phyloP scores from a whole-genome alignment of 306 rosid species.

The Malus sylvestris region DNA sequence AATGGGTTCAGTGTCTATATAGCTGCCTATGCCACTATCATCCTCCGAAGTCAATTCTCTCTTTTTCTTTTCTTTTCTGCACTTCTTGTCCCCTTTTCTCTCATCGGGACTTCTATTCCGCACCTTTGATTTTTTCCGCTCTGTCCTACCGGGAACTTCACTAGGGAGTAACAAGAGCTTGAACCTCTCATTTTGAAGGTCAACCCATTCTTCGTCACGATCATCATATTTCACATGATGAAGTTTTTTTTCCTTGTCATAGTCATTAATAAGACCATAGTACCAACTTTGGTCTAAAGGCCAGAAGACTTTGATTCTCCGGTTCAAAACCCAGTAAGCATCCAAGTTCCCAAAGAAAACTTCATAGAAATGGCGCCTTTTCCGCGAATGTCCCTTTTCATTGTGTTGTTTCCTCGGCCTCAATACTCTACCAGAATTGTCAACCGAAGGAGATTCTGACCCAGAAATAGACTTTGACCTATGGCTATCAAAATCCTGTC shows the following conservation, averaged over 20 bases:
- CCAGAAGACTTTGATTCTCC: slow-evolving; percentile 83
- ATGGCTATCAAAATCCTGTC: slow-evolving; percentile 36
- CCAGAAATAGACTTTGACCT: slow-evolving; percentile 46
- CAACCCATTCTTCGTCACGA: slow-evolving; percentile 90
- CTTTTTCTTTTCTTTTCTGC: slow-evolving; percentile 41
- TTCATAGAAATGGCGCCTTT: slow-evolving; percentile 93
- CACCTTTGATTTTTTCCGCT: slow-evolving; percentile 23
- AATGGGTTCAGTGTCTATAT: slow-evolving; percentile 85
- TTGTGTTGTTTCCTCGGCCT: slow-evolving; percentile 71
- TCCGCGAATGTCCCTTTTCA: slow-evolving; percentile 52
- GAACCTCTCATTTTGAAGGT: slow-evolving; percentile 85
- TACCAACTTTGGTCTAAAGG: slow-evolving; percentile 97
- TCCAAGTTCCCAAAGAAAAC: slow-evolving; percentile 52
- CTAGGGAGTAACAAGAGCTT: slow-evolving; percentile 79
- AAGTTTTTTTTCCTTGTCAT: slow-evolving; percentile 48
- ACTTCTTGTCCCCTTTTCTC: slow-evolving; percentile 34
- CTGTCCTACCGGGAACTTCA: slow-evolving; percentile 72
- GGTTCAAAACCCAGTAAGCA: slow-evolving; percentile 67
- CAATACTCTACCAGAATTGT: slow-evolving; percentile 61
- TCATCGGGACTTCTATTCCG: slow-evolving; percentile 35
- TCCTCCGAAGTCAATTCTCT: slow-evolving; percentile 33
- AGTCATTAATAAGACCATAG: slow-evolving; percentile 66
- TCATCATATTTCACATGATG: slow-evolving; percentile 96
- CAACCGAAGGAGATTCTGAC: slow-evolving; percentile 62
- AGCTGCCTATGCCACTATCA: slow-evolving; percentile 46